Conservation (phyloP, 345 rosid genomes). For the Ricinus communis region DNA sequence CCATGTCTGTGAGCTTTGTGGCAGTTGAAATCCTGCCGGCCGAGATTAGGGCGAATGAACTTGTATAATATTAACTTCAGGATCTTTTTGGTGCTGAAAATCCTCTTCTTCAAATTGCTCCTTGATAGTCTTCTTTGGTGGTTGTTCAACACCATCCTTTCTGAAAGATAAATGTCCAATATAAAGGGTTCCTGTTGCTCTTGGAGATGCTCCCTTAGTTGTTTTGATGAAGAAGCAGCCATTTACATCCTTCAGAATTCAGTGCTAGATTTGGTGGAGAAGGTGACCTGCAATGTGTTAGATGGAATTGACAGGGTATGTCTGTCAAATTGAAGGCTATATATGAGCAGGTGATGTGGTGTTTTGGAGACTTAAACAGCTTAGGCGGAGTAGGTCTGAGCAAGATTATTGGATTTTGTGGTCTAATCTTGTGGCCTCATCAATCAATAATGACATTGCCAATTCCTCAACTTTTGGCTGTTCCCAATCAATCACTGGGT, state of each 20-base stretch:
- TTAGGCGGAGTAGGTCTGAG: constrained; percentile 10
- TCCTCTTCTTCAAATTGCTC: constrained; percentile 6
- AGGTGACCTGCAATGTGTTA: neutral
- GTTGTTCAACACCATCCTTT: constrained; percentile 18
- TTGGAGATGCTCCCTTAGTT: constrained; percentile 38
- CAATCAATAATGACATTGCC: constrained; percentile 14
- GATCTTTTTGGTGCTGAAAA: constrained; percentile 6
- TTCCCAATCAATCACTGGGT: constrained; percentile 6
- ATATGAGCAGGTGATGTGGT: neutral
- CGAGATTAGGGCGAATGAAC: constrained; percentile 14
- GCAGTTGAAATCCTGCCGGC: constrained; percentile 19
- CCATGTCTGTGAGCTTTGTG: constrained; percentile 19
- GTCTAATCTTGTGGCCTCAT: neutral
- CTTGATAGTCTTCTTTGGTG: constrained; percentile 9
- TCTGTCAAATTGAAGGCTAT: neutral
- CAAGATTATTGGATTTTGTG: neutral
- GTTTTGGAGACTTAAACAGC: neutral
- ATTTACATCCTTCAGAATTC: constrained; percentile 21
- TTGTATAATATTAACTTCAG: constrained; percentile 29
- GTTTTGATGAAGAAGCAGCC: constrained; percentile 24
- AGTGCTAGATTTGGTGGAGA: neutral
- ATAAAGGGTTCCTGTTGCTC: constrained; percentile 42
- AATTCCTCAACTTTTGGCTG: neutral
- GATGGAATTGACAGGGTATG: constrained; percentile 7
- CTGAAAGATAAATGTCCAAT: constrained; percentile 25